phyloP scores from a whole-genome alignment of 2,329 filamentous ascomycete genomes.

The Penicillium hordei region DNA sequence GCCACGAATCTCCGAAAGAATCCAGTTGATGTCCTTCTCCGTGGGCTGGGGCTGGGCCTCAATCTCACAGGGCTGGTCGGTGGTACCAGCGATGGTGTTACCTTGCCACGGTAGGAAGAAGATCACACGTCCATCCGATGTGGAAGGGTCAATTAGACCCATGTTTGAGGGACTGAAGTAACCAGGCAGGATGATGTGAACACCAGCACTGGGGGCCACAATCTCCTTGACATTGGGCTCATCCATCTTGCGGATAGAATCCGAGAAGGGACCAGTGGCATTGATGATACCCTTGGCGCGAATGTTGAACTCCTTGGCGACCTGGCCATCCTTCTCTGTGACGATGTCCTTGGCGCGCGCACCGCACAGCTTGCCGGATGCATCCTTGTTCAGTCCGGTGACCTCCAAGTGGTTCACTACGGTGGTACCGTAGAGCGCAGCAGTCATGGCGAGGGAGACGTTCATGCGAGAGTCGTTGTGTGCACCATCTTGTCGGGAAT shows the following conservation, averaged over 20 bases:
- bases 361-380: conserved; percentile 69
- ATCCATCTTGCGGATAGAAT: conserved; percentile 82
- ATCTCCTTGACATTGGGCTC: conserved; percentile 71
- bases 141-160: conserved; percentile 82
- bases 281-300: conserved; percentile 81
- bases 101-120: conserved; percentile 95
- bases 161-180: conserved; percentile 84
- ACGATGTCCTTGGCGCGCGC: conserved; percentile 72
- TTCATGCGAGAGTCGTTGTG: conserved; percentile 95
- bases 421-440: conserved; percentile 80
- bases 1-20: conserved; percentile 76
- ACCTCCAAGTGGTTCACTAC: conserved; percentile 83
- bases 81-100: conserved; percentile 87
- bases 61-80: conserved; percentile 73
- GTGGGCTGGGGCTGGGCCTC: conserved; percentile 71
- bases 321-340: conserved; percentile 63
- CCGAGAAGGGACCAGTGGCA: conserved; percentile 83
- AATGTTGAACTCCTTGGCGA: conserved; percentile 65
- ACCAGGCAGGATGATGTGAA: conserved; percentile 81
- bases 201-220: conserved; percentile 79
- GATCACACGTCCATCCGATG: conserved; percentile 84
- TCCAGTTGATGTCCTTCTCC: conserved; percentile 85
- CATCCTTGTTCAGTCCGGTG: conserved; percentile 72
- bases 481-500: conserved; percentile 63
- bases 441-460: conserved; percentile 82